phyloP scores from a whole-genome alignment of 1,139 yeast genomes.

The Pneumocystis carinii region DNA sequence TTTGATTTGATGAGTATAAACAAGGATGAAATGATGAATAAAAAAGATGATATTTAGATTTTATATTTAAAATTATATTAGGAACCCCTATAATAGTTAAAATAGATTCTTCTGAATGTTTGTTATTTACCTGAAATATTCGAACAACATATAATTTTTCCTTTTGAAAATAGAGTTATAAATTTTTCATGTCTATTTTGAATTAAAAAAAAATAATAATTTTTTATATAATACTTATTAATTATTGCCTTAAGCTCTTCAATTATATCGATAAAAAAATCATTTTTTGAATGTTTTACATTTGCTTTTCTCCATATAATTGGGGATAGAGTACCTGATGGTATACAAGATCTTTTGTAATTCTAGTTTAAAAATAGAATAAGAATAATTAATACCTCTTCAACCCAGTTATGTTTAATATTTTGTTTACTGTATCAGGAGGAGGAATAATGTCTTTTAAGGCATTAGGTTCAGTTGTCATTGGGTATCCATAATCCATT shows the following conservation, averaged over 20 bases:
- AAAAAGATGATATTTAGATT: constrained; percentile 28
- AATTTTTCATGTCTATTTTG: not conserved
- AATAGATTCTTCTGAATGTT: constrained; percentile 24
- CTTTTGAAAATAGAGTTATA: not conserved
- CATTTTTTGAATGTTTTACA: constrained; percentile 57
- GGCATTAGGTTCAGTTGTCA: constrained; percentile 55
- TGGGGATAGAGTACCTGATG: constrained; percentile 16
- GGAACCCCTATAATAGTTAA: constrained; percentile 49
- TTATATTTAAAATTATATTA: constrained; percentile 44
- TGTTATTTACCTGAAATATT: not conserved
- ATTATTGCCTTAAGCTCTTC: constrained; percentile 26
- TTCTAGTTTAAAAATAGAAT: not conserved
- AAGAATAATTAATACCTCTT: constrained; percentile 9
- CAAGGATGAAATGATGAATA: constrained; percentile 41
- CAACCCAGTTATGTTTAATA: constrained; percentile 15
- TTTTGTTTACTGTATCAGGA: constrained; percentile 21
- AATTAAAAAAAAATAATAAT: not conserved
- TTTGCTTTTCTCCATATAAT: constrained; percentile 65
- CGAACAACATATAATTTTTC: not conserved
- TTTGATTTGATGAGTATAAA: constrained; percentile 27
- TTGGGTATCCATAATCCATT: constrained; percentile 65
- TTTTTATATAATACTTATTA: not conserved
- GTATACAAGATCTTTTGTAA: not conserved
- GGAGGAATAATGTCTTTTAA: constrained; percentile 59
- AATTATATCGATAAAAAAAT: constrained; percentile 61